Conservation (phyloP, 140 eudicot species). For the Oenanthe javanica region DNA sequence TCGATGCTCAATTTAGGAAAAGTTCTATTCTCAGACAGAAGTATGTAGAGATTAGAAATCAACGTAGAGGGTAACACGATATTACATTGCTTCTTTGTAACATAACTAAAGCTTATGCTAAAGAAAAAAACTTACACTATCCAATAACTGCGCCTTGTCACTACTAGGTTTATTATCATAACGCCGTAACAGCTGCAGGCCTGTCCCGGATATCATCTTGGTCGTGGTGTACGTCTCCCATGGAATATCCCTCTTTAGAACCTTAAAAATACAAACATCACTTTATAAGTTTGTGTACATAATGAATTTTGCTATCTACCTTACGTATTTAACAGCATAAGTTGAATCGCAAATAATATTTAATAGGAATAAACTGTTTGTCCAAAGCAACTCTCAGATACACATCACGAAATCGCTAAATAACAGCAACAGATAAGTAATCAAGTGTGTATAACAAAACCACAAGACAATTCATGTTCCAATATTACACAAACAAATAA, state of each 20-base stretch:
- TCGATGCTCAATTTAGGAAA: not conserved
- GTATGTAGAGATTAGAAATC: not conserved
- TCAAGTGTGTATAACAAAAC: no score
- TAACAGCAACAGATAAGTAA: no score
- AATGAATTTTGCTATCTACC: not conserved
- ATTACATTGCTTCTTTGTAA: not conserved
- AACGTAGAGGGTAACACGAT: not conserved
- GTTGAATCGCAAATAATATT: not conserved
- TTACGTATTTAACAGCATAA: not conserved
- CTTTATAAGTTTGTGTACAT: not conserved
- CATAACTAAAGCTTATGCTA: not conserved
- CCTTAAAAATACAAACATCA: slow-evolving; percentile 31
- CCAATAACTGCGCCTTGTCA: slow-evolving; percentile 62
- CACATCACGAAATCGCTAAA: no score
- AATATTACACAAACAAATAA: no score
- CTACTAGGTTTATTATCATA: slow-evolving; percentile 73
- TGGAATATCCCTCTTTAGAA: slow-evolving; percentile 86
- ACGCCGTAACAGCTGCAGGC: slow-evolving; percentile 81
- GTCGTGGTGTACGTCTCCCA: slow-evolving; percentile 98
- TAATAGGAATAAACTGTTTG: not conserved
- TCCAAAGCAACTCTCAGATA: no score
- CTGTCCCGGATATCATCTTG: slow-evolving; percentile 76
- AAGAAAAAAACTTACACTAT: slow-evolving; percentile 41
- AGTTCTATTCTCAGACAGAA: not conserved
- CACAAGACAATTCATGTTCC: no score